Conservation (phyloP, 2,329 filamentous ascomycete species). For the Cryphonectria naterciae region DNA sequence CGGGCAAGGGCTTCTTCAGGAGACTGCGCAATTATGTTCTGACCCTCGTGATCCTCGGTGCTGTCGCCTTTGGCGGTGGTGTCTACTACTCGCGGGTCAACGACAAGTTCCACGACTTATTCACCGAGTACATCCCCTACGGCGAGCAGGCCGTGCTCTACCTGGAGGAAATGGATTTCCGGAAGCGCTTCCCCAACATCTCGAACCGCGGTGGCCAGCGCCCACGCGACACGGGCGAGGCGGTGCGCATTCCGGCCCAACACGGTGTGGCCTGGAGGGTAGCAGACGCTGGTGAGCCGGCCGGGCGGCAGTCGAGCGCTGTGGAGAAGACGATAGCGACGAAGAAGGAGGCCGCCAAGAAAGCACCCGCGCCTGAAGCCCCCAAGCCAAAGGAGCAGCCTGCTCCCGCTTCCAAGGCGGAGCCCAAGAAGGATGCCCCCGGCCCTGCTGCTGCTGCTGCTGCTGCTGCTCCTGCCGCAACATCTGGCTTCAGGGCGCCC, state of each 20-base stretch:
- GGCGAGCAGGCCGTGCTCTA: conserved; percentile 94
- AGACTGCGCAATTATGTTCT: conserved; percentile 78
- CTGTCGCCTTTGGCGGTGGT: conserved; percentile 81
- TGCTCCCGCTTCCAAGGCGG: conserved; percentile 37
- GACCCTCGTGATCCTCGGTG: conserved; percentile 75
- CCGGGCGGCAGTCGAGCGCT: conserved; percentile 66
- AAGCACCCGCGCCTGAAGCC: conserved; percentile 36
- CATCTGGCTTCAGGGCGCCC: conserved; percentile 53
- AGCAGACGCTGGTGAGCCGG: conserved; percentile 61
- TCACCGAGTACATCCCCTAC: conserved; percentile 94
- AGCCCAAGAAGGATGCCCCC: conserved; percentile 33
- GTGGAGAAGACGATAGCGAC: conserved; percentile 42
- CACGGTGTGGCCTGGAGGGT: conserved; percentile 85
- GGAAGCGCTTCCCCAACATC: conserved; percentile 73
- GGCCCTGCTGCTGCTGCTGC: conserved; percentile 35
- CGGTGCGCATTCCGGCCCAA: conserved; percentile 81
- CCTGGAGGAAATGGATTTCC: conserved; percentile 93
- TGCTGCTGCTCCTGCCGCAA: conserved; percentile 32
- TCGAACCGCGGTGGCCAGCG: conserved; percentile 52
- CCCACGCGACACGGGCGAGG: conserved; percentile 62
- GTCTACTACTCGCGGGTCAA: conserved; percentile 91
- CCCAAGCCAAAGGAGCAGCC: conserved; percentile 34
- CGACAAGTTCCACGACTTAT: conserved; percentile 98
- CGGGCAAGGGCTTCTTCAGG: conserved; percentile 66
- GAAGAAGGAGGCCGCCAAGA: conserved; percentile 36